Conservation (phyloP, 2,329 filamentous ascomycete species). For the Talaromyces sp. region DNA sequence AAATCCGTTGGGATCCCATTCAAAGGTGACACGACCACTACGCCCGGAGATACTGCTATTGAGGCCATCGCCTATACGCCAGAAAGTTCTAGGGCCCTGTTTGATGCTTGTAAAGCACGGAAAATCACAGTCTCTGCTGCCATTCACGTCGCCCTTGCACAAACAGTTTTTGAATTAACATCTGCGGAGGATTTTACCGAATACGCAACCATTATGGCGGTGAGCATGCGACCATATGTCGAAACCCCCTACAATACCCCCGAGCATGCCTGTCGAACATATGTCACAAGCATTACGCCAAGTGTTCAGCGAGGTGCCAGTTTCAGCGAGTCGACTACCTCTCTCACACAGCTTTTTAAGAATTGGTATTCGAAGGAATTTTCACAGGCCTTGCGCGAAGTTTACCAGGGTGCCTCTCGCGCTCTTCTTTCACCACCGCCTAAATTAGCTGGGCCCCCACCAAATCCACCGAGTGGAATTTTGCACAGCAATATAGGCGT, state of each 20-base stretch:
- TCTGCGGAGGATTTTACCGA: not conserved
- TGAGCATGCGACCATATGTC: constrained; percentile 13
- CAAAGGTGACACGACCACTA: constrained; percentile 10
- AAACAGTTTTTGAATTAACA: constrained; percentile 9
- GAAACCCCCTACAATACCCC: constrained; percentile 11
- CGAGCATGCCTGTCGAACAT: constrained; percentile 12
- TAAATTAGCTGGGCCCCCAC: constrained; percentile 4
- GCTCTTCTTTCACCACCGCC: constrained; percentile 4
- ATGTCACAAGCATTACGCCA: constrained; percentile 12
- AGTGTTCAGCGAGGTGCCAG: constrained; percentile 3
- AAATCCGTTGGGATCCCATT: constrained; percentile 9
- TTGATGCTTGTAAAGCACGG: constrained; percentile 11
- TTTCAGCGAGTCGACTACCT: constrained; percentile 6
- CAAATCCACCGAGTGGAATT: constrained; percentile 11
- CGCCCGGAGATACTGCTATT: constrained; percentile 2
- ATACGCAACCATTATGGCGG: constrained; percentile 13
- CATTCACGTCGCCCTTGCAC: constrained; percentile 11
- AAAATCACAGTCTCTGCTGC: constrained; percentile 13
- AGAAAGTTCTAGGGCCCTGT: constrained; percentile 6
- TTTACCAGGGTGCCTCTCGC: constrained; percentile 8
- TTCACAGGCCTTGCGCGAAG: constrained; percentile 6
- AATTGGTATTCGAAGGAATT: constrained; percentile 10
- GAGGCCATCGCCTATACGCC: constrained; percentile 5
- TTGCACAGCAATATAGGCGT: constrained; percentile 13
- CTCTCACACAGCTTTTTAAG: constrained; percentile 8